Percentiles rank a stretch among this genome's conserved stretches.
phyloP scores from a whole-genome alignment of 1,284 basidiomycete genomes.

The Cutaneotrichosporon mucoides region DNA sequence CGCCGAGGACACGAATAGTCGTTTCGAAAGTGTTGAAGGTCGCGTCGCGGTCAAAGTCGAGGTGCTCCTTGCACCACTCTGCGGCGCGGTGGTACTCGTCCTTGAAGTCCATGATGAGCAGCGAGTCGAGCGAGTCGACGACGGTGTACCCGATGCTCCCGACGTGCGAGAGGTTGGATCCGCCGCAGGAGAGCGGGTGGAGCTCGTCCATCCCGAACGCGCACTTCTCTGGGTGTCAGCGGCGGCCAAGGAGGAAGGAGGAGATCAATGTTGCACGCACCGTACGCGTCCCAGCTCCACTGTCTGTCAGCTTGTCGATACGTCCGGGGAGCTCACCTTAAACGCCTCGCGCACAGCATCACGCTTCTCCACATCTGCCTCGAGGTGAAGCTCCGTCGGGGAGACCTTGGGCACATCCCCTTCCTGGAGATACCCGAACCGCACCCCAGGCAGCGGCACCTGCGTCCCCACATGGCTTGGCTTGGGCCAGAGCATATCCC shows the following conservation, averaged over 20 bases:
- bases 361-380: conserved; percentile 60
- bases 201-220: conserved; percentile 84
- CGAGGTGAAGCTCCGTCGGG: conserved; percentile 16
- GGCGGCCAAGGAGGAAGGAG: no score
- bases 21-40: conserved; percentile 89
- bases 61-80: conserved; percentile 66
- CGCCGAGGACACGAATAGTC: conserved; percentile 75
- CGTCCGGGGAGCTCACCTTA: conserved; percentile 66
- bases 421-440: conserved; percentile 1
- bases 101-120: conserved; percentile 76
- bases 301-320: conserved; percentile 44
- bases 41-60: conserved; percentile 75
- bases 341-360: conserved; percentile 72
- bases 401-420: conserved; percentile 1
- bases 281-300: conserved; percentile 77
- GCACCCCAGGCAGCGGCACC: background rate
- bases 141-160: conserved; percentile 83
- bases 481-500: background rate
- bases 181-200: conserved; percentile 70
- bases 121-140: conserved; percentile 76
- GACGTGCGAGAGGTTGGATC: conserved; percentile 66
- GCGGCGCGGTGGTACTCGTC: conserved; percentile 74
- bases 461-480: background rate
- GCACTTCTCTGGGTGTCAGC: conserved; percentile 59
- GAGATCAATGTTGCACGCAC: conserved; percentile 43